Conservation (phyloP, 148 eudicot genomes). For the Simmondsia chinensis region DNA sequence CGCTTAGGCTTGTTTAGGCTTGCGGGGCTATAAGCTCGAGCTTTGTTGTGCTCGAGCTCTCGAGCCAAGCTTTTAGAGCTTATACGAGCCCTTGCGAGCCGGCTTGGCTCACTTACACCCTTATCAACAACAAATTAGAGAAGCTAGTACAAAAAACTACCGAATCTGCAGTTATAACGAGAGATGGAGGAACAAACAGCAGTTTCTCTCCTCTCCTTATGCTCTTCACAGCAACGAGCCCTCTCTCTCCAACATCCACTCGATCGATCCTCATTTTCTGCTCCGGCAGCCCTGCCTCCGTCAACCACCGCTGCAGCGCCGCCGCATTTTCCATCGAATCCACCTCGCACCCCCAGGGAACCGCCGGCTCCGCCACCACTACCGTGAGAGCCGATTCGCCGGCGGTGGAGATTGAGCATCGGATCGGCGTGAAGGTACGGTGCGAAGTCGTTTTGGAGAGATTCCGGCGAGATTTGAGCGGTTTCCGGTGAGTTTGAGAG, state of each 20-base stretch:
- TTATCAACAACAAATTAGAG: neutral
- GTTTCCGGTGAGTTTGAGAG: conserved; percentile 7
- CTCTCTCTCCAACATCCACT: conserved; percentile 90
- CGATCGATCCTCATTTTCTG: conserved; percentile 80
- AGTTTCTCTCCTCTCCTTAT: conserved; percentile 77
- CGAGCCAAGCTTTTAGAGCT: too few relatives aligned
- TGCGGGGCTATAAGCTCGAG: too few relatives aligned
- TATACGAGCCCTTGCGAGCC: too few relatives aligned
- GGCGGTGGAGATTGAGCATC: conserved; percentile 38
- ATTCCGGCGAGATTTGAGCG: neutral
- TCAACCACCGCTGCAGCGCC: conserved; percentile 64
- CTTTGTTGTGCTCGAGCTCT: too few relatives aligned
- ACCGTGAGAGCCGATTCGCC: neutral
- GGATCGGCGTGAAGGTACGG: neutral
- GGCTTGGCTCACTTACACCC: too few relatives aligned
- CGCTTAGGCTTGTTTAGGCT: too few relatives aligned
- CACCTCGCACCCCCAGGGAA: conserved; percentile 82
- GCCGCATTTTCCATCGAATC: conserved; percentile 75
- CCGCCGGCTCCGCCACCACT: neutral
- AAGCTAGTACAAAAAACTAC: conserved; percentile 13
- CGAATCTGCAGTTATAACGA: conserved; percentile 76
- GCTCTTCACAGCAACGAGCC: conserved; percentile 77
- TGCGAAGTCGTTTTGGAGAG: neutral
- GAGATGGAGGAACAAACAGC: conserved; percentile 83
- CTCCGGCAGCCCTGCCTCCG: conserved; percentile 51